phyloP scores from a whole-genome alignment of 495 filamentous ascomycete genomes.

The Elasticomyces elasticus region DNA sequence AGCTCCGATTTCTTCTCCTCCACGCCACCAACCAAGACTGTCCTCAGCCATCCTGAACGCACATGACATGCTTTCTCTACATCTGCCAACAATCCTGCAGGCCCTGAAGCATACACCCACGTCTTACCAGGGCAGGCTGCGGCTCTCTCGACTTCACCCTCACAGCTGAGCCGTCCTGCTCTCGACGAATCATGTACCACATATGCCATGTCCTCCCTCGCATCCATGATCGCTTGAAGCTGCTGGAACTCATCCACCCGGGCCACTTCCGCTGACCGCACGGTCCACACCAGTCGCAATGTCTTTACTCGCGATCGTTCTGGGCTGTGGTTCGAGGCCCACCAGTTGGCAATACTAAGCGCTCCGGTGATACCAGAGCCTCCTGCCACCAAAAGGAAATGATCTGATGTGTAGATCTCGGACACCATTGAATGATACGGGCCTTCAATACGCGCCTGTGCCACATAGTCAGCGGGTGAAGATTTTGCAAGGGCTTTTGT shows the following conservation, averaged over 20 bases:
- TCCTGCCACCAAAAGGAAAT: neutral
- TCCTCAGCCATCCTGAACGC: neutral
- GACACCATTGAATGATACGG: neutral
- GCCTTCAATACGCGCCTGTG: neutral
- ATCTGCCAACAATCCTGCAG: neutral
- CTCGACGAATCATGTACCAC: neutral
- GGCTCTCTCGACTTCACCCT: neutral
- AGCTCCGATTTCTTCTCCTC: neutral
- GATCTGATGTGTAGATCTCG: neutral
- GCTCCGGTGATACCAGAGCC: neutral
- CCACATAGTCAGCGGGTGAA: neutral
- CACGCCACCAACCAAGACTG: neutral
- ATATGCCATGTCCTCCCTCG: neutral
- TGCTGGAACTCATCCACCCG: neutral
- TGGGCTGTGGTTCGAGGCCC: neutral
- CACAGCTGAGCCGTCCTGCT: neutral
- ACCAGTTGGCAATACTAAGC: neutral
- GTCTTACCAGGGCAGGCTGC: too few relatives aligned
- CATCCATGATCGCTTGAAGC: neutral
- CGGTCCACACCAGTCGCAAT: neutral
- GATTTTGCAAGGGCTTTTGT: neutral
- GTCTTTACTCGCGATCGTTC: neutral
- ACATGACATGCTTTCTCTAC: neutral
- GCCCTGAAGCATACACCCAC: neutral
- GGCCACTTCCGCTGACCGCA: neutral